Evolutionary conservation across 345 rosid species (phyloP), one percentile per base, ranked within the genome.

Genomic region (Garcia nutans): DNA sequence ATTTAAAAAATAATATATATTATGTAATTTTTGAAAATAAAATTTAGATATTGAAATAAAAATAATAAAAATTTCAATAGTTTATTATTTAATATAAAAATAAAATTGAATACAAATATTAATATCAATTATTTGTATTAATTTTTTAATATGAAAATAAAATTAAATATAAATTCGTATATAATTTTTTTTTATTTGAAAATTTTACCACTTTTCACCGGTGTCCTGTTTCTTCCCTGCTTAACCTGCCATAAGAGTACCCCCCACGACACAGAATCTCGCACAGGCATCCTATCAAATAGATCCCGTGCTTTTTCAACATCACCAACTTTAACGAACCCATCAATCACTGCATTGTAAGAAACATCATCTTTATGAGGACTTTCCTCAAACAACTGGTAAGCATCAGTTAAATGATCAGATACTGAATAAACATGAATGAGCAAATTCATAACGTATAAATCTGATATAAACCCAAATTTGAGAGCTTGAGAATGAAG

Each of bases 231-330:
- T n/a, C 82, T 81, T 78, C 76, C 52, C 37, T 81, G 90, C 88
- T 68, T 87, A 90, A 8, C 95, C 97, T 2, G 93, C 83, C 13
- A 90, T 79, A 31, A 92, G 82, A 22, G 88, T 90, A 74, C 88
- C 90, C 88, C 90, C 93, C 94, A 92, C 16, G 97, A 84, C 58
- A 87, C 89, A 64, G 89, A 65, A 79, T 92, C 93, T 70, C 88
- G 85, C 44, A 65, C 73, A 6, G 91, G 90, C 92, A 92, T 89
- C 11, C 59, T 52, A 49, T 89, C 86, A 58, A 92, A 91, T 68
- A 92, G 22, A 66, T 79, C 76, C 44, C 88, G 75, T 6, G 92
- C 96, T 47, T 74, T 74, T 24, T 31, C 84, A 22, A 87, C 33
- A 63, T 89, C 89, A 20, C 91, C 90, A 3, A 73, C 81, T 45